Evolutionary conservation across 1,284 basidiomycete species (phyloP), one percentile per base, ranked within the genome.

Genomic region (Boletus holoroseus): DNA sequence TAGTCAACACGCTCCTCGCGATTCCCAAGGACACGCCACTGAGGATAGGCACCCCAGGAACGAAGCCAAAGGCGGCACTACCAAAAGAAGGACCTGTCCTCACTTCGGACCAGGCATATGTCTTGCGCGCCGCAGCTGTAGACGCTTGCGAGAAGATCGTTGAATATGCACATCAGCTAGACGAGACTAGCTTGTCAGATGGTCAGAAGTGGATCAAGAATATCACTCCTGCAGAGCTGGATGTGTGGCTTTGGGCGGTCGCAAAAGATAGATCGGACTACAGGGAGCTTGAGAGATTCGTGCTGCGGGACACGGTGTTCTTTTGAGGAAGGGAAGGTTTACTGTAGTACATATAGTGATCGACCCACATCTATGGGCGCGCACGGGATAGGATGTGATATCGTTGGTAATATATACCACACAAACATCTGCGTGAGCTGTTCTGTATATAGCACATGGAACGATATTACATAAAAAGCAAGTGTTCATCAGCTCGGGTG

Each of bases 111-210:
- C 84, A 91, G 63, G 80, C 87, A 2, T 90, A 81, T 59, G 71
- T 82, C n/a, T 68, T 93, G 39, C 83, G 90, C n/a, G 87, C 88
- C 1, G 83, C 88, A 1, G 80, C 89, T 0, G 76, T 92, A 44
- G 79, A 86, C 59, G 88, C 86, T 15, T 88, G 87, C 62, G 81
- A 88, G 58, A 64, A 76, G 47, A 83, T 91, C 42, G 71, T 85
- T 9, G 68, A 77, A 49, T 68, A 69, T 16, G 85, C 83, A 11
- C 76, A 67, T 38, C 69, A 67, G 11, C 58, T 81, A n/a, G 66
- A 73, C 8, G 58, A 63, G 5, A 58, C 62, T 15, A 64, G 67
- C 28, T 48, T 71, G 34, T 54, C 57, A 3, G 58, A 59, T 11
- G 68, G 59, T 26, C 59, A 73, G 27, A 62, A 62, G 30, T 85